Evolutionary conservation across 257 asterid species (phyloP).

Genomic region (Craterostigma plantagineum): DNA sequence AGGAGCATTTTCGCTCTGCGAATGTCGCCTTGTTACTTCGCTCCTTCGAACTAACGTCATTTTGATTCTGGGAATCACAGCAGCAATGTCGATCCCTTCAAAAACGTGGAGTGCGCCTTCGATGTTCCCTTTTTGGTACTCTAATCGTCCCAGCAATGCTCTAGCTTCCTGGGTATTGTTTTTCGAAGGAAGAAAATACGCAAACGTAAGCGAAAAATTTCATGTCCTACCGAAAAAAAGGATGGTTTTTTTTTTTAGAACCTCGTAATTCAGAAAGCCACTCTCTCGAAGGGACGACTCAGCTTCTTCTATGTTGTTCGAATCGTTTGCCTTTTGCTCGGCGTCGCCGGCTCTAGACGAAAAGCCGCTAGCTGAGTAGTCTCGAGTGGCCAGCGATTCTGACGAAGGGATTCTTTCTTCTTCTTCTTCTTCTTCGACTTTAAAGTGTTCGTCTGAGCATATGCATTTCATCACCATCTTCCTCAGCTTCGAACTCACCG

Average conservation of each 20-base stretch:
- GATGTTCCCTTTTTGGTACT: constrained; percentile 77
- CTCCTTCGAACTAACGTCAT: constrained; percentile 33
- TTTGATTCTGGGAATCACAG: constrained; percentile 59
- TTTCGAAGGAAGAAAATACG: not conserved
- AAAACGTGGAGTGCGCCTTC: constrained; percentile 87
- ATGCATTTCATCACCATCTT: constrained; percentile 98
- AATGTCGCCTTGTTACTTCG: constrained; percentile 52
- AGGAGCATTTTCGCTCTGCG: constrained; percentile 42
- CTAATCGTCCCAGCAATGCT: constrained; percentile 87
- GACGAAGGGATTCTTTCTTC: constrained; percentile 73
- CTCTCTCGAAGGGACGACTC: constrained; percentile 88
- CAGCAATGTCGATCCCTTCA: constrained; percentile 75
- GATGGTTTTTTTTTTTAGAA: constrained; percentile 12
- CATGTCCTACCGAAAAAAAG: not conserved
- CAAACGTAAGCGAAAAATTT: not conserved
- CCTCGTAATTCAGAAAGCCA: constrained; percentile 85
- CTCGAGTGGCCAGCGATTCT: constrained; percentile 83
- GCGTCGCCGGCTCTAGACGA: constrained; percentile 70
- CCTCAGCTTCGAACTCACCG: constrained; percentile 22
- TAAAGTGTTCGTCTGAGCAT: constrained; percentile 71
- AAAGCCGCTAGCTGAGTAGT: constrained; percentile 77
- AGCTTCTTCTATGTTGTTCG: constrained; percentile 87
- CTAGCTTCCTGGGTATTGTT: constrained; percentile 51
- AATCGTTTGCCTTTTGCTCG: constrained; percentile 50
- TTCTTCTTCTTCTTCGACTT: constrained; percentile 67